Percentiles rank a stretch among this genome's conserved stretches.
phyloP scores from a whole-genome alignment of 169 alveolate genomes.

The Eimeria zaria region DNA sequence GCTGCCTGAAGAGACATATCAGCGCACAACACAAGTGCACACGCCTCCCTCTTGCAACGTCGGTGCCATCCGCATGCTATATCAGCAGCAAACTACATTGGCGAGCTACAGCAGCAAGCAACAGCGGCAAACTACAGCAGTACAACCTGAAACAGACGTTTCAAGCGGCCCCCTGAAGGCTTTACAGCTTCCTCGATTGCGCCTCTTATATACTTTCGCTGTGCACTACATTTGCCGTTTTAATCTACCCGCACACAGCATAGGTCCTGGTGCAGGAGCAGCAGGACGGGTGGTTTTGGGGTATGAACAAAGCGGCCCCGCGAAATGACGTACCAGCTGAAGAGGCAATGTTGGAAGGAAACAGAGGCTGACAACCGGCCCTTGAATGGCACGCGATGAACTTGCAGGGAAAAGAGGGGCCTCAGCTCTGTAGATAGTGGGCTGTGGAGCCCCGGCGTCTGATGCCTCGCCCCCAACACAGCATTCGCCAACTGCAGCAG shows the following conservation, averaged over 20 bases:
- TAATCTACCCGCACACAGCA: too few species aligned
- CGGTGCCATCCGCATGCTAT: neutral
- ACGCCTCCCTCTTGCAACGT: too few species aligned
- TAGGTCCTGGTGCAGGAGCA: neutral
- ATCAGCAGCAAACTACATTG: neutral
- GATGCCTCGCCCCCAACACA: neutral
- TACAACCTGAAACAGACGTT: too few species aligned
- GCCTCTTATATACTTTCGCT: too few species aligned
- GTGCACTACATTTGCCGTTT: too few species aligned
- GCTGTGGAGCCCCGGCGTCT: neutral
- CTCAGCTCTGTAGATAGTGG: neutral
- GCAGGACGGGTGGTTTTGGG: neutral
- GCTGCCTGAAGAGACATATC: constrained; percentile 31
- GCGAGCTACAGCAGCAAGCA: neutral
- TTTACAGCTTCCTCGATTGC: too few species aligned
- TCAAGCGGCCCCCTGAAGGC: too few species aligned
- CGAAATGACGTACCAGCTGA: neutral
- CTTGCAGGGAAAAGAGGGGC: constrained; percentile 15
- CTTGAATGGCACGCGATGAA: neutral
- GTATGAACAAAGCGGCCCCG: neutral
- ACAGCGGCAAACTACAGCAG: too few species aligned
- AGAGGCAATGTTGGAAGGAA: constrained; percentile 27
- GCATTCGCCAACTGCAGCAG: neutral
- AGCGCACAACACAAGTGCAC: neutral
- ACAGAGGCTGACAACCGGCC: constrained; percentile 55